These are phyloP conservation scores for Rhodosporidiobolus odoratus DNA, from an alignment of 768 basidiomycete genomes.

Conservation along the genomic window DNA sequence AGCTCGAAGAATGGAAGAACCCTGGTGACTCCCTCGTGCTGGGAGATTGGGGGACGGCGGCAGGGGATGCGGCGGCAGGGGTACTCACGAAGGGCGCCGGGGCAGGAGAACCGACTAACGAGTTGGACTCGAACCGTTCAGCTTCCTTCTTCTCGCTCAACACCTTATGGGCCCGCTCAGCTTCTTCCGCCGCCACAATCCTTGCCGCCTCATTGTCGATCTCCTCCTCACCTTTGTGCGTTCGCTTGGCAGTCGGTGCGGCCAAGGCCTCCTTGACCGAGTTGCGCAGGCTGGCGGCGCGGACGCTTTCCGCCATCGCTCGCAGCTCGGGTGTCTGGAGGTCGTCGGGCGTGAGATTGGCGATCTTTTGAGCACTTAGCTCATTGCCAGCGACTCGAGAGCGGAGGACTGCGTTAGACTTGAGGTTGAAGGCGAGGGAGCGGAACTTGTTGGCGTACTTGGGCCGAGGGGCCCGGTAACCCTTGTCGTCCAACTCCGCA, in stretches of 20 bases:
- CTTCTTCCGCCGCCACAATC: slow-evolving; percentile 14
- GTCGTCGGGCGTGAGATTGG: slow-evolving; percentile 80
- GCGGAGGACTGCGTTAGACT: slow-evolving; percentile 72
- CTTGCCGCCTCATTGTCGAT: slow-evolving; percentile 58
- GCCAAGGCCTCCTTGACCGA: slow-evolving; percentile 62
- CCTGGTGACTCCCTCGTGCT: background rate
- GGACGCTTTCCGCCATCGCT: slow-evolving; percentile 71
- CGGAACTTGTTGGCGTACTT: slow-evolving; percentile 67
- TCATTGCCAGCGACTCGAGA: slow-evolving; percentile 64
- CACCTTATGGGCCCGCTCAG: slow-evolving; percentile 16
- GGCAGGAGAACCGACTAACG: background rate
- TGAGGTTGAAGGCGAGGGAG: slow-evolving; percentile 81
- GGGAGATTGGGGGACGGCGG: background rate
- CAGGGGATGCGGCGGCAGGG: background rate
- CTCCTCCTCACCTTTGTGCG: slow-evolving; percentile 86
- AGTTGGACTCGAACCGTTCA: background rate
- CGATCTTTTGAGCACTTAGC: slow-evolving; percentile 66
- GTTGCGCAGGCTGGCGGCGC: slow-evolving; percentile 75
- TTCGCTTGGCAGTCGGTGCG: slow-evolving; percentile 65
- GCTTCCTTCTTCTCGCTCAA: background rate
- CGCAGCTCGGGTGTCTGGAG: slow-evolving; percentile 80
- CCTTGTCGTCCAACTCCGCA: slow-evolving; percentile 65
- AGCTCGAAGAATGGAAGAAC: background rate
- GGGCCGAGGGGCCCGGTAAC: slow-evolving; percentile 46
- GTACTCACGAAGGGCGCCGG: background rate